Evolutionary conservation across 305 asterid genomes (phyloP), one percentile per base, ranked within the genome.

Genomic region (Fraxinus floribunda): DNA sequence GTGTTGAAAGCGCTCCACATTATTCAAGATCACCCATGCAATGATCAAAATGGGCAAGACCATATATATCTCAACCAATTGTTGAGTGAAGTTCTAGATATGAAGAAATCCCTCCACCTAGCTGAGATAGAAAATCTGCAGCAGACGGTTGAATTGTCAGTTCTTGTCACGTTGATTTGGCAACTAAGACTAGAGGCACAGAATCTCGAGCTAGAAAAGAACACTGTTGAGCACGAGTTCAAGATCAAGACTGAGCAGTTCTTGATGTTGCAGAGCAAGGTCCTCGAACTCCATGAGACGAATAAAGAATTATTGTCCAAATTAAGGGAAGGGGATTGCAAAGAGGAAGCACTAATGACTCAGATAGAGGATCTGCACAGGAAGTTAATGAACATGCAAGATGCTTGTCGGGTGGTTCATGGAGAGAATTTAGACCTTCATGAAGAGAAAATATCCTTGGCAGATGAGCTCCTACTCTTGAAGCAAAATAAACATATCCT

Each of bases 51-150:
- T 80, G 92, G 83, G 52, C 86, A 86, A 79, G 97, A 92, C 83
- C 90, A 84, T 77, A 46, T 86, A 49, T 84, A 85, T 85, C 74
- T 89, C 79, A 70, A 83, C 83, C 91, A 80, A 84, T 76, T 93
- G 80, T 82, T 87, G 24, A 79, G 78, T 79, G 86, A 85, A 86
- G 83, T 95, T 83, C 93, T 88, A 72, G 87, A 68, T 73, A 77
- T 88, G 87, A 90, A 90, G 85, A 77, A 55, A 36, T 83, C 90
- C 57, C 88, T 91, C 78, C 57, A 36, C 80, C 84, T 85, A 82
- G 84, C 88, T 9, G 95, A 93, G 83, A 93, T 92, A 78, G 95
- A 90, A 89, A 93, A 91, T 83, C 89, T 86, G 84, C 89, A 70
- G 79, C 83, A 66, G 78, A 78, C 84, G 66, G 87, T 94, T 86